These are phyloP conservation scores for Cercospora zeina DNA, from an alignment of 2,329 filamentous ascomycete species.

Conservation along the genomic window DNA sequence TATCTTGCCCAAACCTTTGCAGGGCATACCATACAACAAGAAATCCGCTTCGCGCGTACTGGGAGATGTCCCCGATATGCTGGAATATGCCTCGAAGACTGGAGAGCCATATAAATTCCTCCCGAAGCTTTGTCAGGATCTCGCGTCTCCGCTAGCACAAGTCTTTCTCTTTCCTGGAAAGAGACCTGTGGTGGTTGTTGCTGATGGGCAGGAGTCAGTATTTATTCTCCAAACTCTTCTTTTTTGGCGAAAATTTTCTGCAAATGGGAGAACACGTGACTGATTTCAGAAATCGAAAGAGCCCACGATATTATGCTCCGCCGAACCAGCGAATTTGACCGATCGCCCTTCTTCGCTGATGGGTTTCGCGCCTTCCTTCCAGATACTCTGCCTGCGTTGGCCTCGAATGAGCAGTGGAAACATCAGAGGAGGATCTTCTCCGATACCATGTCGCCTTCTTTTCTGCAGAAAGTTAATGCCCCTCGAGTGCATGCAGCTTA, in stretches of 20 bases:
- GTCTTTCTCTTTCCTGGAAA: conserved; percentile 50
- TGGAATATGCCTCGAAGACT: conserved; percentile 27
- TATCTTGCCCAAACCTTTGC: conserved; percentile 46
- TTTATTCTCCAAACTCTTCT: neutral
- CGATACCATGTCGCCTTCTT: conserved; percentile 36
- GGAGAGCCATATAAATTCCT: conserved; percentile 31
- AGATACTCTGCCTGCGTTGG: conserved; percentile 31
- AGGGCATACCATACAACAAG: conserved; percentile 51
- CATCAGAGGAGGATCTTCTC: conserved; percentile 34
- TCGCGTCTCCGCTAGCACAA: conserved; percentile 49
- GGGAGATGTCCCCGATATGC: conserved; percentile 49
- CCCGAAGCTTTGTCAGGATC: conserved; percentile 6
- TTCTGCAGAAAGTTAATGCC: conserved; percentile 36
- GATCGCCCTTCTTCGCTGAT: conserved; percentile 42
- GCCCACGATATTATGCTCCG: conserved; percentile 50
- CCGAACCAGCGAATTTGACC: conserved; percentile 50
- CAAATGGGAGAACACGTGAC: too few relatives aligned
- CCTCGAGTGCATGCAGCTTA: conserved; percentile 33
- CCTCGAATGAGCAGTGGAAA: conserved; percentile 32
- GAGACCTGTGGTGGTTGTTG: conserved; percentile 49
- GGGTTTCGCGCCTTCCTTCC: conserved; percentile 32
- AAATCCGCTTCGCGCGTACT: conserved; percentile 42
- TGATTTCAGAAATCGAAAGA: too few relatives aligned
- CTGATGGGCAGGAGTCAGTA: conserved; percentile 44
- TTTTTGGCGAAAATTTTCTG: neutral